Base-by-base conservation (phyloP, 179 eudicot genomes). In the Spinacia oleracea region DNA sequence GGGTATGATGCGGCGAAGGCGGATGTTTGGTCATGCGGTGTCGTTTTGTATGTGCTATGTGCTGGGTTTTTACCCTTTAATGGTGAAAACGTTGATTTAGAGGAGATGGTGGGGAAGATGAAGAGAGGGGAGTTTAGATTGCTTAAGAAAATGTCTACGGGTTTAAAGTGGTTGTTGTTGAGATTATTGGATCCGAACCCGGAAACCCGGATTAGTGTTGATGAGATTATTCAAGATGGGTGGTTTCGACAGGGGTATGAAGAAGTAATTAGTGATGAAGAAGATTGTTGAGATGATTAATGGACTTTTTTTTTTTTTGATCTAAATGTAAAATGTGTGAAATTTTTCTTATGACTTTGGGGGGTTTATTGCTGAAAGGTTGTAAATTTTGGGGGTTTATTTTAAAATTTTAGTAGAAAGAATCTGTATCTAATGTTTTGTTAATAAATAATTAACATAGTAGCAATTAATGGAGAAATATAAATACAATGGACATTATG, bases 11-110 rank as follows among this genome's bases (percentile, higher is more conserved):
- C 81, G 0, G 83, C 64, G 6, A 80, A 80, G 79, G 86, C 86
- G n/a, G 86, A 83, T 38, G 83, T 83, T 53, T 83, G 86, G 86
- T 83, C 86, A 25, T 83, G 86, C 42, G 86, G 86, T 32, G 83
- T 83, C n/a, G 83, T 83, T 20, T 73, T 83, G 76, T 83, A 80
- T 12, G 86, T 83, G 4, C 21, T 83, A 18, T 35, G 27, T 4
- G 80, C 86, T 3, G 86, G 86, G 15, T 65, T 60, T 20, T 8
- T 83, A 74, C 86, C 86, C 4, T 80, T 83, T 8, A 53, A 66
- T 14, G 77, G 67, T n/a, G n/a, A n/a, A n/a, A n/a, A n/a, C n/a
- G 78, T 75, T 20, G 73, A 79, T 9, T 78, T 63, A 34, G 72
- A 23, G 31, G 72, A 43, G 16, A 62, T 79, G 60, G 80, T 75